These are phyloP conservation scores for Penicillium frequentans DNA, from an alignment of 2,329 filamentous ascomycete species.

Conservation along the genomic window DNA sequence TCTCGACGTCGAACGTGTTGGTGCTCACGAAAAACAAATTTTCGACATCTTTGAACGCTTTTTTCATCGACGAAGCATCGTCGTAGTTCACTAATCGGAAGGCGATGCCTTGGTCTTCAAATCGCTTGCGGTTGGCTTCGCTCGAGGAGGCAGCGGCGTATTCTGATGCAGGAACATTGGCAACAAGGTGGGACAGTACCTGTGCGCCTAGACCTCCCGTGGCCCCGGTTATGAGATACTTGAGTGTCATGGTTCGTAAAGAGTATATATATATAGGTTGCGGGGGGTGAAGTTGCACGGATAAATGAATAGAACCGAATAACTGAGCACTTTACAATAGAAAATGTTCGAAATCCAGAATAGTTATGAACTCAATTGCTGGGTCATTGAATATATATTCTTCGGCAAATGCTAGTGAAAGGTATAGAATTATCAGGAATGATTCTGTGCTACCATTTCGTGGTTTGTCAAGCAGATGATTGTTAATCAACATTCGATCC, in stretches of 20 bases:
- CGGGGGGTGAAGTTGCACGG: too few relatives aligned
- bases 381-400: too few relatives aligned
- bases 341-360: background rate
- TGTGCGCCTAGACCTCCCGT: conserved; percentile 39
- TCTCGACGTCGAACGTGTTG: conserved; percentile 50
- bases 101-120: conserved; percentile 46
- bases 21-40: conserved; percentile 60
- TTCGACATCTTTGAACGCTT: conserved; percentile 53
- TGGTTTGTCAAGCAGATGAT: background rate
- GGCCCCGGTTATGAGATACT: conserved; percentile 41
- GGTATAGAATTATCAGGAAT: background rate
- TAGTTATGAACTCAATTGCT: too few relatives aligned
- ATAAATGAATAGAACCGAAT: background rate
- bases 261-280: background rate
- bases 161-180: conserved; percentile 41
- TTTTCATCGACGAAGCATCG: conserved; percentile 45
- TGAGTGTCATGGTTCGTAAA: conserved; percentile 27
- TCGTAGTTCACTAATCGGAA: conserved; percentile 57
- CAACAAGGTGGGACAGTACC: conserved; percentile 34
- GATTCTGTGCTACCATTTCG: background rate
- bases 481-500: background rate
- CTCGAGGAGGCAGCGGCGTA: conserved; percentile 53
- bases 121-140: conserved; percentile 40
- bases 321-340: too few relatives aligned
- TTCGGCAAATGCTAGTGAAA: too few relatives aligned